Base-by-base conservation (phyloP, 23 red algal species). In the Pyropia yezoensis region DNA sequence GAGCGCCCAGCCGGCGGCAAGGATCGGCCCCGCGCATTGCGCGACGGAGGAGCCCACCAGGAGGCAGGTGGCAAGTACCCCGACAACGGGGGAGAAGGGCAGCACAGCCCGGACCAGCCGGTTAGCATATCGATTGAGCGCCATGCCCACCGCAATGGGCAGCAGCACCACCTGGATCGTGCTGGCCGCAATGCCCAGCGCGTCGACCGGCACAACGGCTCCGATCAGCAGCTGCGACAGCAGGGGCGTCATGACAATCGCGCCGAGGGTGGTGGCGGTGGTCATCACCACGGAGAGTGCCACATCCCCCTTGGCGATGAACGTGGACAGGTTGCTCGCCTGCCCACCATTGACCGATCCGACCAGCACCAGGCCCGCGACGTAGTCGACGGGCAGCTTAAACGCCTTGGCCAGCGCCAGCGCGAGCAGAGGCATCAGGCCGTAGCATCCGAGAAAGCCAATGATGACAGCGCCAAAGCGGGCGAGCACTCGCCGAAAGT, bases 231-330 rank as follows among this genome's bases (percentile, higher is more conserved):
- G 22, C 57, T 96, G 83, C 53, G 65, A 70, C n/a, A 96, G 80
- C 29, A 96, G 78, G 11, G 91, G 91, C 19, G 83, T 96, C 82
- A 96, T 88, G 29, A 96, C 54, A n/a, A 96, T 96, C 39, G 91
- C 91, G 57, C 91, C 91, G 24, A 96, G 65, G 3, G 91, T 96
- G 15, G 91, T 88, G 34, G 57, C 63, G 3, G 91, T 96, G 26
- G 91, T 96, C 91, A 96, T 96, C 79, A 96, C 83, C n/a, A 96
- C 91, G 14, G 71, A 80, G 3, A 96, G 60, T 0, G 91, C 91
- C 14, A 96, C 91, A 50, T 96, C 88, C 29, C 91, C 91, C 47
- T 84, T 83, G 33, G 91, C 91, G 70, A 96, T 96, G 58, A 83
- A 96, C 18, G 91, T 96, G 60, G 83, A 96, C 32, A 96, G 54